These are phyloP conservation scores for Pichia sp. DNA, from an alignment of 1,139 yeast genomes.

Conservation along the genomic window DNA sequence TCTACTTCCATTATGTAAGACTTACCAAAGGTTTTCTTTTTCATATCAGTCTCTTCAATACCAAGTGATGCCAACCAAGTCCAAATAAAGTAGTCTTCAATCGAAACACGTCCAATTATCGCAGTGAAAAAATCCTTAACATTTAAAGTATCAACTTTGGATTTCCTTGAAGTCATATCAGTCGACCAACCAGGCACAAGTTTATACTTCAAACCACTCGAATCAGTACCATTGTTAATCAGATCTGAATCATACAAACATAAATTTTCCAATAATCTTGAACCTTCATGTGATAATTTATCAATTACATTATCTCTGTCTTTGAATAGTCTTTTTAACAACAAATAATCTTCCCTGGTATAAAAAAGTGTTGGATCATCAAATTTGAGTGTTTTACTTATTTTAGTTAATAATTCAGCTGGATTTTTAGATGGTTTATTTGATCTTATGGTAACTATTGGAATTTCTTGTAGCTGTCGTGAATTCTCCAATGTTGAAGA, in stretches of 20 bases:
- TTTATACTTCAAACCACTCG: slow-evolving; percentile 31
- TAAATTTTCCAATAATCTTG: slow-evolving; percentile 56
- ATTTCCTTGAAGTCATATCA: slow-evolving; percentile 19
- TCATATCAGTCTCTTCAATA: slow-evolving; percentile 60
- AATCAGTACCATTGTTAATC: slow-evolving; percentile 16
- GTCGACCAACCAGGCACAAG: slow-evolving; percentile 42
- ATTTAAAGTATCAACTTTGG: slow-evolving; percentile 1
- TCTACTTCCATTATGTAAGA: slow-evolving; percentile 60
- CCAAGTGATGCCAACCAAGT: slow-evolving; percentile 80
- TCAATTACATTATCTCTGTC: slow-evolving; percentile 51
- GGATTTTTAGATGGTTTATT: slow-evolving; percentile 57
- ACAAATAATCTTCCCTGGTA: slow-evolving; percentile 72
- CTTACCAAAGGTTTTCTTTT: slow-evolving; percentile 70
- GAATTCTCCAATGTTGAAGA: slow-evolving; percentile 33
- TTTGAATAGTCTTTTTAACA: slow-evolving; percentile 64
- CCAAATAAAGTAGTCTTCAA: slow-evolving; percentile 88
- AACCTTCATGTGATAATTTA: slow-evolving; percentile 68
- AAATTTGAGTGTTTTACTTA: slow-evolving; percentile 60
- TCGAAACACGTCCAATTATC: slow-evolving; percentile 53
- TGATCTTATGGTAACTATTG: slow-evolving; percentile 62
- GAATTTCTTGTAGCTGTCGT: slow-evolving; percentile 45
- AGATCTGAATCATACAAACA: slow-evolving; percentile 32
- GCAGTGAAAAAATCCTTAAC: slow-evolving; percentile 36
- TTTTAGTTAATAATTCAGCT: slow-evolving; percentile 50
- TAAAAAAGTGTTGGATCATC: slow-evolving; percentile 64